A percentile compares a stretch with the other conserved stretches of the same genome.
These are phyloP conservation scores for Aspergillus intermedius DNA, from an alignment of 2,329 filamentous ascomycete species.

Conservation along the genomic window DNA sequence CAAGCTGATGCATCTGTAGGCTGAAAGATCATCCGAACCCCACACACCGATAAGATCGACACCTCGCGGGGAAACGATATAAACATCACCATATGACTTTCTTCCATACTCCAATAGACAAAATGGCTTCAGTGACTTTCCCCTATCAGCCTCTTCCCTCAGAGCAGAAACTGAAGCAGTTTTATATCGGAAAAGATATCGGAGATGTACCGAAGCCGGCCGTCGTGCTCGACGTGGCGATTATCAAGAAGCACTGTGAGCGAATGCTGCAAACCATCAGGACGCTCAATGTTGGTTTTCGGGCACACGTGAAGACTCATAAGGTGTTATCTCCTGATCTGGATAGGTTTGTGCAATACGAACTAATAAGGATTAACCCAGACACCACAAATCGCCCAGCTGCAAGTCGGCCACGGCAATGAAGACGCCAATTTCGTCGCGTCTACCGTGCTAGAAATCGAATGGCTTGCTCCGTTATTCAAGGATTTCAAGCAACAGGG, in stretches of 20 bases:
- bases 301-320: slow-evolving; percentile 77
- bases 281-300: slow-evolving; percentile 57
- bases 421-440: slow-evolving; percentile 58
- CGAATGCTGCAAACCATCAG: slow-evolving; percentile 62
- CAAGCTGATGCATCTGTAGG: too few relatives aligned
- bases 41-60: too few relatives aligned
- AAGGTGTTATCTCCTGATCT: slow-evolving; percentile 48
- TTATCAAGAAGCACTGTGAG: slow-evolving; percentile 60
- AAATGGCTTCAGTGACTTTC: not conserved
- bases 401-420: slow-evolving; percentile 59
- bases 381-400: slow-evolving; percentile 59
- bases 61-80: too few relatives aligned
- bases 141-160: slow-evolving; percentile 5
- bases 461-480: slow-evolving; percentile 58
- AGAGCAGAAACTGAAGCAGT: slow-evolving; percentile 8
- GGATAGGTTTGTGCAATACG: not conserved
- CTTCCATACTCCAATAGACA: too few relatives aligned
- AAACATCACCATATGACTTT: too few relatives aligned
- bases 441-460: slow-evolving; percentile 68
- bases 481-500: slow-evolving; percentile 50
- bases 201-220: slow-evolving; percentile 59
- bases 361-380: slow-evolving; percentile 20
- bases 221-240: slow-evolving; percentile 61
- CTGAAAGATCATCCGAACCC: too few relatives aligned
- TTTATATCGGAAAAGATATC: slow-evolving; percentile 56